phyloP scores from a whole-genome alignment of 1,284 basidiomycete genomes.

The Pseudozyma tsukubaensis region DNA sequence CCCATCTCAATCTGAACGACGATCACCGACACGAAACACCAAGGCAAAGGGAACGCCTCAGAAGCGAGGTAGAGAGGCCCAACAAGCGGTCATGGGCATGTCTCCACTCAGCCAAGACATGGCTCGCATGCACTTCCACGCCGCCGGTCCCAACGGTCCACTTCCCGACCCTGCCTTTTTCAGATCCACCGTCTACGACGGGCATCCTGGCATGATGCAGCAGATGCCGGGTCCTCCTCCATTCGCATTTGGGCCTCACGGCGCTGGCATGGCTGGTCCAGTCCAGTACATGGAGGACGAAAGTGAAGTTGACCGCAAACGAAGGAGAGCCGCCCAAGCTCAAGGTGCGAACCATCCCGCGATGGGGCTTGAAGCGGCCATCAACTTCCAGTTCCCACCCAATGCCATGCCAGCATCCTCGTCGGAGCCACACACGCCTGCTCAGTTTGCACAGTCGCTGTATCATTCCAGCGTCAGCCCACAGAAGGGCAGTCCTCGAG shows the following conservation, averaged over 20 bases:
- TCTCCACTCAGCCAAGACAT: slow-evolving; percentile 43
- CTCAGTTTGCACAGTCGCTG: slow-evolving; percentile 5
- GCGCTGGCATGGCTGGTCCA: neutral
- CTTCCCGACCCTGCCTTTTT: slow-evolving; percentile 21
- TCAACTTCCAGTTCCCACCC: slow-evolving; percentile 25
- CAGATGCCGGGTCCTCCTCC: slow-evolving; percentile 10
- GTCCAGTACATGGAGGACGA: slow-evolving; percentile 8
- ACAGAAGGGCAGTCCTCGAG: slow-evolving; percentile 14
- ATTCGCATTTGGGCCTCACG: slow-evolving; percentile 3
- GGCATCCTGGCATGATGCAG: slow-evolving; percentile 7
- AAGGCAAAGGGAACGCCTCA: slow-evolving; percentile 25
- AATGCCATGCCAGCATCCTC: neutral
- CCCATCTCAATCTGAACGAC: slow-evolving; percentile 15
- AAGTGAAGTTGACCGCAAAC: slow-evolving; percentile 26
- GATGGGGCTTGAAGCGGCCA: slow-evolving; percentile 26
- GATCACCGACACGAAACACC: slow-evolving; percentile 16
- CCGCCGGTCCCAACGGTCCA: neutral
- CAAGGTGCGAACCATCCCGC: slow-evolving; percentile 7
- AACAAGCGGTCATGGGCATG: slow-evolving; percentile 20
- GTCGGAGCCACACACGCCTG: slow-evolving; percentile 10
- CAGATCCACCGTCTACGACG: slow-evolving; percentile 14
- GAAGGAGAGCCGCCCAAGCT: slow-evolving; percentile 20
- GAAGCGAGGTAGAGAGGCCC: slow-evolving; percentile 29
- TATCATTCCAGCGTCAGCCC: slow-evolving; percentile 5
- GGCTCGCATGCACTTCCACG: slow-evolving; percentile 41